Evolutionary conservation across 2,329 filamentous ascomycete genomes (phyloP).

Genomic region (Hawksworthiomyces lignivorus): DNA sequence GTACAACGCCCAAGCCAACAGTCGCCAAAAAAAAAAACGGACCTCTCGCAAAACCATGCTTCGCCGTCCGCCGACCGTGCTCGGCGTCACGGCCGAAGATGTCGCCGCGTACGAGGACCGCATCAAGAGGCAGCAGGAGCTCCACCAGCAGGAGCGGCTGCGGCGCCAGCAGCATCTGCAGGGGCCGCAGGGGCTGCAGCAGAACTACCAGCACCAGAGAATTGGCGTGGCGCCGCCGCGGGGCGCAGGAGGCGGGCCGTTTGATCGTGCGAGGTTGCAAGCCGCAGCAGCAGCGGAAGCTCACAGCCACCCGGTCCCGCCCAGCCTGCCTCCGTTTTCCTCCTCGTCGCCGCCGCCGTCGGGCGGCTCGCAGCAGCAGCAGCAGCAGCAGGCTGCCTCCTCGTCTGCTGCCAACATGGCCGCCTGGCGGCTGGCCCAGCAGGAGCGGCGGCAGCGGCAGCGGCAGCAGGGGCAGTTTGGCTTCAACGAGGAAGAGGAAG

Average conservation of each 20-base stretch:
- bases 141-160: background rate
- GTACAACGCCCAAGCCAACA: no score
- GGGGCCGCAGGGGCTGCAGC: constrained; percentile 5
- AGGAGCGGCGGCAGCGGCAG: constrained; percentile 9
- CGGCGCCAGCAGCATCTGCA: constrained; percentile 2
- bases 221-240: no score
- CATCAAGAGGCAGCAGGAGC: constrained; percentile 20
- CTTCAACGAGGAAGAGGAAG: constrained; percentile 16
- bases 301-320: no score
- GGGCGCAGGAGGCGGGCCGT: no score
- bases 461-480: constrained; percentile 10
- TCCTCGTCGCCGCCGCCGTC: constrained; percentile 8
- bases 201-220: constrained; percentile 7
- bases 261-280: no score
- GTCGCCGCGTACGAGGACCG: constrained; percentile 63
- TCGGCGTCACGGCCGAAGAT: constrained; percentile 62
- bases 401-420: constrained; percentile 6
- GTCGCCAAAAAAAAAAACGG: no score
- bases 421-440: constrained; percentile 8
- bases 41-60: constrained; percentile 26
- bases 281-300: no score
- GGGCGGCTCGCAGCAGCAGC: constrained; percentile 1
- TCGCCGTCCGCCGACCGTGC: constrained; percentile 54
- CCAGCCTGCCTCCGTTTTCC: background rate
- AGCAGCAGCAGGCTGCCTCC: constrained; percentile 8